Evolutionary conservation across 1,284 basidiomycete genomes (phyloP).

Genomic region (Malassezia yamatoensis): DNA sequence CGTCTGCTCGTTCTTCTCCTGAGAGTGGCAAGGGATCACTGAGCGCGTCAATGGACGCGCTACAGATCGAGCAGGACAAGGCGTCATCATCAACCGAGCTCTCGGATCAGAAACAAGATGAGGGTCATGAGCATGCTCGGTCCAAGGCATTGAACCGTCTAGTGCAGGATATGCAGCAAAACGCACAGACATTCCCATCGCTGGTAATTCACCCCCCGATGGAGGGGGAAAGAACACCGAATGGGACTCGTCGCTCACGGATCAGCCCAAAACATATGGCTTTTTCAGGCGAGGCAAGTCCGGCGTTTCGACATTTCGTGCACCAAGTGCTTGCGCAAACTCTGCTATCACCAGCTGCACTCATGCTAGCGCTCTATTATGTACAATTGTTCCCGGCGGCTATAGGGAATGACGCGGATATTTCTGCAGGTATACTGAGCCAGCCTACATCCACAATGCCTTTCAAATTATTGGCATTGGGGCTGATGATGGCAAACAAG

Average conservation of each 20-base stretch:
- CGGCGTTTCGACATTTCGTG: conserved; percentile 41
- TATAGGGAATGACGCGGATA: conserved; percentile 23
- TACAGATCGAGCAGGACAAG: not conserved
- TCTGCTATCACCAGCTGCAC: conserved; percentile 37
- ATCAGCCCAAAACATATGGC: conserved; percentile 8
- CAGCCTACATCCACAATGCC: conserved; percentile 43
- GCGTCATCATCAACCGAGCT: too few relatives aligned
- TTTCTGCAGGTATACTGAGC: conserved; percentile 33
- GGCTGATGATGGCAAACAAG: conserved; percentile 48
- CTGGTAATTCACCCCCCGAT: conserved; percentile 8
- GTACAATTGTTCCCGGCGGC: conserved; percentile 28
- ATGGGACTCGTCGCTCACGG: conserved; percentile 21
- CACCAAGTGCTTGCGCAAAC: conserved; percentile 46
- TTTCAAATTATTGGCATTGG: conserved; percentile 45
- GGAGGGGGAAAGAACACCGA: conserved; percentile 18
- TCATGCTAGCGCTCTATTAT: conserved; percentile 38
- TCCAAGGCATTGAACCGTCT: conserved; percentile 13
- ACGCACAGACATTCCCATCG: conserved; percentile 8
- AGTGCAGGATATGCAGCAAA: conserved; percentile 12
- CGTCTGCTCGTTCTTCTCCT: not conserved
- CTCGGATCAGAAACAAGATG: not conserved
- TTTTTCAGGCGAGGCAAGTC: conserved; percentile 29
- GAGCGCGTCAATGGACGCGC: not conserved
- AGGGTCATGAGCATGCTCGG: not conserved
- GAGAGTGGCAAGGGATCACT: not conserved